A percentile compares a stretch with the other conserved stretches of the same genome.
These are phyloP conservation scores for Acmispon strigosus DNA, from an alignment of 306 rosid genomes.

Conservation along the genomic window DNA sequence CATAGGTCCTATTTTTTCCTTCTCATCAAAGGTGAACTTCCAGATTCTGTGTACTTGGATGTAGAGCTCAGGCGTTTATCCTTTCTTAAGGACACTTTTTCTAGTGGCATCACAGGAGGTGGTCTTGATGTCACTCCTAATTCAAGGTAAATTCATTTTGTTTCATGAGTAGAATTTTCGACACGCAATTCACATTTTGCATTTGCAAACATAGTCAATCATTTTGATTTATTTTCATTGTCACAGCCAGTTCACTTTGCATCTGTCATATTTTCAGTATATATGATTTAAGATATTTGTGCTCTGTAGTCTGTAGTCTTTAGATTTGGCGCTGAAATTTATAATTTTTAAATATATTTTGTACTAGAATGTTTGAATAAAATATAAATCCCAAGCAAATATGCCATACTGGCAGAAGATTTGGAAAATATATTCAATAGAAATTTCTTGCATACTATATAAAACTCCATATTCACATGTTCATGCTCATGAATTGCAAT, in stretches of 20 bases:
- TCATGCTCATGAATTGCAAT: neutral
- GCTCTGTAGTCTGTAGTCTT: neutral
- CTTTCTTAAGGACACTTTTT: conserved; percentile 50
- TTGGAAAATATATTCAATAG: neutral
- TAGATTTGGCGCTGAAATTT: neutral
- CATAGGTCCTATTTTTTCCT: conserved; percentile 81
- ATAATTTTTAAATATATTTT: neutral
- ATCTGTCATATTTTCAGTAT: neutral
- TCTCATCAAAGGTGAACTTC: conserved; percentile 70
- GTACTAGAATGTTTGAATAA: too few species aligned
- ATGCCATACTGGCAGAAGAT: neutral
- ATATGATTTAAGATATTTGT: neutral
- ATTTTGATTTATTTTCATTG: neutral
- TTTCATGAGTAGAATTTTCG: neutral
- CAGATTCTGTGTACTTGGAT: conserved; percentile 69
- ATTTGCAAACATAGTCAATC: neutral
- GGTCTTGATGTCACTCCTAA: conserved; percentile 37
- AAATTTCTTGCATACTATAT: neutral
- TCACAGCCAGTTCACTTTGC: neutral
- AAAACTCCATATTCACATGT: neutral
- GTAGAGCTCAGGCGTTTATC: conserved; percentile 76
- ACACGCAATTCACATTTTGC: neutral
- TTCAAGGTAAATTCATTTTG: conserved; percentile 50
- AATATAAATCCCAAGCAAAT: neutral
- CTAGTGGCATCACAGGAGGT: conserved; percentile 6